A percentile compares a stretch with the other conserved stretches of the same genome.
Conservation (phyloP, 2,329 filamentous ascomycete species). For the Microsporum audouinii region DNA sequence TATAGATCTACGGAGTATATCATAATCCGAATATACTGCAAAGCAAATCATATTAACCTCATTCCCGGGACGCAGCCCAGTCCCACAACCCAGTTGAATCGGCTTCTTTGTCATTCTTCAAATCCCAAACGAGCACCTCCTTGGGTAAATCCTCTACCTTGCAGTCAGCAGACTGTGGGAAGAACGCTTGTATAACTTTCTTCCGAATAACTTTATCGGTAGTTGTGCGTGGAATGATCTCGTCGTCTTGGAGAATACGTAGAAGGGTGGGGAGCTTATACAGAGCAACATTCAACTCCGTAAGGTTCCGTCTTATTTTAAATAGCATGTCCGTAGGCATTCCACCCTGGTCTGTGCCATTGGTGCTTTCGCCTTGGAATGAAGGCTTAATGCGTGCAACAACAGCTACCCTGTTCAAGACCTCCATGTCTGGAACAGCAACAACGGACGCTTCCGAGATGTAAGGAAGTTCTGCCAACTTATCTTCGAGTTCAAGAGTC, state of each 20-base stretch:
- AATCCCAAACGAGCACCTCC: conserved; percentile 1
- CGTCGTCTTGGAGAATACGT: conserved; percentile 8
- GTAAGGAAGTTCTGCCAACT: conserved; percentile 14
- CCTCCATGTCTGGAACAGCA: conserved; percentile 8
- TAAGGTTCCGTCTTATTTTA: conserved; percentile 10
- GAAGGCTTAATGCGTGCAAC: conserved; percentile 5
- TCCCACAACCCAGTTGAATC: neutral
- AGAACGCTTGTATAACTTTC: conserved; percentile 5
- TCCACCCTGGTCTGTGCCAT: neutral
- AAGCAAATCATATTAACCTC: neutral
- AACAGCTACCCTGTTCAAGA: conserved; percentile 6
- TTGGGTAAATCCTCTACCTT: conserved; percentile 1
- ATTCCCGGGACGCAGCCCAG: neutral
- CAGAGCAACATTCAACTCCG: neutral
- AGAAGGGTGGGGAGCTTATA: conserved; percentile 12
- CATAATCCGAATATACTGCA: neutral
- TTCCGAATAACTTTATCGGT: conserved; percentile 5
- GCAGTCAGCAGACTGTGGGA: conserved; percentile 2
- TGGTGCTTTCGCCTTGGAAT: neutral
- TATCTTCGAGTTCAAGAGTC: conserved; percentile 13
- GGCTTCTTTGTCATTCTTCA: neutral
- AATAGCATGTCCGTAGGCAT: conserved; percentile 2
- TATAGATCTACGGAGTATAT: neutral
- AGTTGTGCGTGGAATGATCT: conserved; percentile 7
- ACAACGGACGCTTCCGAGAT: conserved; percentile 14